Percentiles rank a stretch among this genome's conserved stretches.
phyloP scores from a whole-genome alignment of 2,329 filamentous ascomycete genomes.

The Microcyclospora tardicrescens region DNA sequence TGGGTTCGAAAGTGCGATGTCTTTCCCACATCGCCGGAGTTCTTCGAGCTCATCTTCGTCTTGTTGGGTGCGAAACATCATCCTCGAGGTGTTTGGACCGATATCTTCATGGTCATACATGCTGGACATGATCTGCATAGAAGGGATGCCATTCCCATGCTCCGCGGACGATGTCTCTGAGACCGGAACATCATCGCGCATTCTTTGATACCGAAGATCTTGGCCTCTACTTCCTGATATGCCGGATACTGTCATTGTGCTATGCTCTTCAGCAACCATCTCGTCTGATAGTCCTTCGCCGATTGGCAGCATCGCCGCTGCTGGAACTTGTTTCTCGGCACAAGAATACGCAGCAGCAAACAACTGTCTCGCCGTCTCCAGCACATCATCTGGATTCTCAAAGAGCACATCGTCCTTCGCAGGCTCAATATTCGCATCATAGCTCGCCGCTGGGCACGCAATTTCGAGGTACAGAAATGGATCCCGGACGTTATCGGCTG shows the following conservation, averaged over 20 bases:
- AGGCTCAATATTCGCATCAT: constrained; percentile 61
- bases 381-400: constrained; percentile 37
- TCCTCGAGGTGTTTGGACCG: constrained; percentile 11
- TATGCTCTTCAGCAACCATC: too few species aligned
- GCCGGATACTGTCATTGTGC: background rate
- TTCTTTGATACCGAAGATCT: too few species aligned
- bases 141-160: too few species aligned
- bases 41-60: constrained; percentile 18
- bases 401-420: constrained; percentile 63
- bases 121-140: constrained; percentile 15
- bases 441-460: constrained; percentile 46
- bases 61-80: background rate
- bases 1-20: constrained; percentile 31
- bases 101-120: constrained; percentile 27
- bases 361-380: constrained; percentile 32
- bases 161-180: too few species aligned
- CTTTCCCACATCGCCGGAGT: constrained; percentile 19
- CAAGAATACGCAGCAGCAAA: constrained; percentile 23
- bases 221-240: background rate
- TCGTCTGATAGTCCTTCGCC: too few species aligned
- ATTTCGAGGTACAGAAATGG: constrained; percentile 55
- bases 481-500: constrained; percentile 28
- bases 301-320: too few species aligned
- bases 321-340: background rate
- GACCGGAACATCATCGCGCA: too few species aligned